Conservation (phyloP, 441 rosid species). For the Arabidopsis hybrid region DNA sequence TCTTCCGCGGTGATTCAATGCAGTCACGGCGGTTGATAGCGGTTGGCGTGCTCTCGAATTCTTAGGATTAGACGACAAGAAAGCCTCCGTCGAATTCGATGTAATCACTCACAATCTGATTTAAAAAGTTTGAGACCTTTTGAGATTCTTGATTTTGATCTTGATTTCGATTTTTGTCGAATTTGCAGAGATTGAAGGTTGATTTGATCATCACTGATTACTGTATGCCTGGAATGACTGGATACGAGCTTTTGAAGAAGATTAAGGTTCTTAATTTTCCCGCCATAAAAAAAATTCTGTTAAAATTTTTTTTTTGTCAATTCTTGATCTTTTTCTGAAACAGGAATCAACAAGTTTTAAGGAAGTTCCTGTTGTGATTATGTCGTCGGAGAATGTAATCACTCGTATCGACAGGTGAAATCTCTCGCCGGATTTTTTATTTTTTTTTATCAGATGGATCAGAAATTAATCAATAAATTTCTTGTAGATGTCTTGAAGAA, state of each 20-base stretch:
- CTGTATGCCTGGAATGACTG: constrained; percentile 98
- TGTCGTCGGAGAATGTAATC: constrained; percentile 90
- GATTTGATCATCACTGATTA: constrained; percentile 91
- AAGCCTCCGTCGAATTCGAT: constrained; percentile 48
- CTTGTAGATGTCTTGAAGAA: constrained; percentile 79
- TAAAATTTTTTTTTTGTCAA: not conserved
- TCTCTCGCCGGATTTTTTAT: not conserved
- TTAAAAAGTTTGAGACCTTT: not conserved
- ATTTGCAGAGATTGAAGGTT: constrained; percentile 69
- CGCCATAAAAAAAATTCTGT: not conserved
- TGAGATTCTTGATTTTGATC: not conserved
- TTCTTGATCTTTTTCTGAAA: constrained; percentile 3
- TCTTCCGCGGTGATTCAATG: constrained; percentile 17
- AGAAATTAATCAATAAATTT: not conserved
- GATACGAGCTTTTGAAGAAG: constrained; percentile 87
- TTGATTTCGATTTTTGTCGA: not conserved
- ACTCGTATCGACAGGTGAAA: constrained; percentile 77
- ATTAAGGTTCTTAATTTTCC: constrained; percentile 61
- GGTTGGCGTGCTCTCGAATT: constrained; percentile 80
- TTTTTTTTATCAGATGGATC: not conserved
- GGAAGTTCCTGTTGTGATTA: constrained; percentile 84
- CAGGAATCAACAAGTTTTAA: constrained; percentile 79
- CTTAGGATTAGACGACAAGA: constrained; percentile 71
- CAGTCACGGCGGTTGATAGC: constrained; percentile 93
- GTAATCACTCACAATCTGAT: constrained; percentile 23